Evolutionary conservation across 1,139 yeast species (phyloP).

Genomic region (Candida sojae): DNA sequence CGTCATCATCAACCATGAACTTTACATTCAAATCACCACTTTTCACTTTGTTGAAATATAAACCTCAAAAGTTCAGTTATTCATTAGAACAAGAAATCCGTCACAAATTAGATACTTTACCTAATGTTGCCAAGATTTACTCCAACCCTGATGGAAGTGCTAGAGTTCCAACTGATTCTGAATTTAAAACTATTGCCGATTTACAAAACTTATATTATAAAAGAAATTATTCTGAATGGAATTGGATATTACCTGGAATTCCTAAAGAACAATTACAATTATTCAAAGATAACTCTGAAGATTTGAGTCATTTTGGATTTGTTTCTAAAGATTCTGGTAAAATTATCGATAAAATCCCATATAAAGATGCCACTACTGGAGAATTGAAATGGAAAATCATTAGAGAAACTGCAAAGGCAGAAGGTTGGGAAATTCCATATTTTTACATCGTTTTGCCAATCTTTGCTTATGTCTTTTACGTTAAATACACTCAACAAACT

Average conservation of each 20-base stretch:
- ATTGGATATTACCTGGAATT: constrained; percentile 57
- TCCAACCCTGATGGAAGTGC: constrained; percentile 80
- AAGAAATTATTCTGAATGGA: constrained; percentile 63
- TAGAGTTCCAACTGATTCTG: constrained; percentile 69
- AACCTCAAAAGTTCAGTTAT: constrained; percentile 41
- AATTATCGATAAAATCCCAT: constrained; percentile 83
- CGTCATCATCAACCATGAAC: constrained; percentile 28
- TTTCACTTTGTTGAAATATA: constrained; percentile 39
- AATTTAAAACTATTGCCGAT: constrained; percentile 73
- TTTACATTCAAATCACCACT: constrained; percentile 47
- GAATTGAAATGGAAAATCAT: constrained; percentile 79
- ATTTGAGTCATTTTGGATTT: constrained; percentile 60
- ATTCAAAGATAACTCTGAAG: constrained; percentile 63
- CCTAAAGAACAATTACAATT: constrained; percentile 58
- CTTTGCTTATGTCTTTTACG: constrained; percentile 42
- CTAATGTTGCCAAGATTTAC: constrained; percentile 61
- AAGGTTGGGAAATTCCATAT: constrained; percentile 85
- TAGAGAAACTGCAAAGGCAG: constrained; percentile 71
- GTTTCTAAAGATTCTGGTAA: constrained; percentile 63
- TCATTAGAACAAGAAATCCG: constrained; percentile 47
- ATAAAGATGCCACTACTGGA: constrained; percentile 76
- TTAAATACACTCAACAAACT: constrained; percentile 49
- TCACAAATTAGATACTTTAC: constrained; percentile 46
- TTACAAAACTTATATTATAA: constrained; percentile 63
- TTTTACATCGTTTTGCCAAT: constrained; percentile 72